Evolutionary conservation across 176 grass and related monocot species (phyloP).

Genomic region (Phyllostachys edulis): DNA sequence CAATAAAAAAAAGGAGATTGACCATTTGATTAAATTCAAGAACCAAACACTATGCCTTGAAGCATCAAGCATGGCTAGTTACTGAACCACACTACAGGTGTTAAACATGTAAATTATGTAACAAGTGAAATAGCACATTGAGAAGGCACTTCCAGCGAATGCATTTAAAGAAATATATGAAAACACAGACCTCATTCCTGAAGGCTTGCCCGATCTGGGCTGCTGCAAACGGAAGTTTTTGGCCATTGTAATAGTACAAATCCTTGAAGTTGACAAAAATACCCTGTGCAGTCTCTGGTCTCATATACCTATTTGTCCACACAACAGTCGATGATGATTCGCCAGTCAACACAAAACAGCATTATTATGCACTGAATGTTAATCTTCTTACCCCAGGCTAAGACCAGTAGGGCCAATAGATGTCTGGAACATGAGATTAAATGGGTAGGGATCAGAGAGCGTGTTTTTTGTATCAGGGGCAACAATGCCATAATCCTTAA

Average conservation of each 20-base stretch:
- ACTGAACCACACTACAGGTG: neutral
- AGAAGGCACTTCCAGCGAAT: neutral
- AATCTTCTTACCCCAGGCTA: slow-evolving; percentile 59
- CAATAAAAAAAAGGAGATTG: neutral
- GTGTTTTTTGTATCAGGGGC: slow-evolving; percentile 70
- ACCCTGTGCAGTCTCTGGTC: slow-evolving; percentile 80
- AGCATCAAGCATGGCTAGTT: neutral
- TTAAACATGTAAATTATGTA: neutral
- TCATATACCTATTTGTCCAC: slow-evolving; percentile 70
- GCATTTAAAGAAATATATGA: neutral
- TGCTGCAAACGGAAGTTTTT: slow-evolving; percentile 80
- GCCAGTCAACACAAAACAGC: neutral
- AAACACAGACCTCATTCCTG: slow-evolving; percentile 61
- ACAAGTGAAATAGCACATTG: neutral
- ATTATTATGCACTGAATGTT: neutral
- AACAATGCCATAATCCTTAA: slow-evolving; percentile 76
- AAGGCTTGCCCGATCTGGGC: slow-evolving; percentile 82
- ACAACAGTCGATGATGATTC: neutral
- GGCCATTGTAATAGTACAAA: slow-evolving; percentile 77
- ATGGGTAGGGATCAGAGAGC: slow-evolving; percentile 78
- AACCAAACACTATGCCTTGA: neutral
- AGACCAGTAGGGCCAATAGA: slow-evolving; percentile 83
- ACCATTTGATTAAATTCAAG: neutral
- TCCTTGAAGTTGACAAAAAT: slow-evolving; percentile 96
- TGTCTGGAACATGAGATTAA: slow-evolving; percentile 92